Evolutionary conservation across 2,329 filamentous ascomycete species (phyloP).

Genomic region (Cladosporium oxysporum): DNA sequence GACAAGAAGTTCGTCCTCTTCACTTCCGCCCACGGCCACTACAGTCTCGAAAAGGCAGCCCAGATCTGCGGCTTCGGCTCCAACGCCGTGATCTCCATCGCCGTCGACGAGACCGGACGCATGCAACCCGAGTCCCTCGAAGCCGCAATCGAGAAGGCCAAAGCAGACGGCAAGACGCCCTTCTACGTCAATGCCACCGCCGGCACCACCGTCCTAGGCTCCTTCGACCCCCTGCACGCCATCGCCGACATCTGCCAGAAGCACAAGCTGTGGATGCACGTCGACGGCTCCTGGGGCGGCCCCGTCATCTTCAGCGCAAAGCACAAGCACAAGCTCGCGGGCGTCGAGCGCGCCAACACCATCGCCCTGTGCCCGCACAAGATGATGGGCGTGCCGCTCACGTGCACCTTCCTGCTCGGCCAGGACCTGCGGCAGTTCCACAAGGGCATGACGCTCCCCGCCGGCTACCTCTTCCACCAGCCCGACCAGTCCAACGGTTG

Average conservation of each 20-base stretch:
- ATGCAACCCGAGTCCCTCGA: slow-evolving; percentile 71
- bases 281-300: slow-evolving; percentile 91
- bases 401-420: slow-evolving; percentile 84
- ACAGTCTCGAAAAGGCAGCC: slow-evolving; percentile 93
- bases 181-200: slow-evolving; percentile 96
- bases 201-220: slow-evolving; percentile 89
- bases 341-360: slow-evolving; percentile 73
- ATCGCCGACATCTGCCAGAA: slow-evolving; percentile 71
- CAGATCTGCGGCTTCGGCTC: slow-evolving; percentile 84
- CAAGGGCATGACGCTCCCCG: slow-evolving; percentile 79
- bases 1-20: slow-evolving; percentile 73
- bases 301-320: slow-evolving; percentile 73
- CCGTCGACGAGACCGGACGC: slow-evolving; percentile 69
- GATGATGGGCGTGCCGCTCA: slow-evolving; percentile 90
- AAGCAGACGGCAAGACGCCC: slow-evolving; percentile 70
- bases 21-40: slow-evolving; percentile 88
- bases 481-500: slow-evolving; percentile 30
- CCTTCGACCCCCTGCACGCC: slow-evolving; percentile 75
- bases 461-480: slow-evolving; percentile 67
- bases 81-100: slow-evolving; percentile 69
- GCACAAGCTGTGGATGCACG: slow-evolving; percentile 83
- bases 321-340: slow-evolving; percentile 65
- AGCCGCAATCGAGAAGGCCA: slow-evolving; percentile 61
- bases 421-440: slow-evolving; percentile 77
- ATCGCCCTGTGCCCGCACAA: slow-evolving; percentile 94